Evolutionary conservation across 495 filamentous ascomycete genomes (phyloP), one percentile per base, ranked within the genome.

Genomic region (Tricharina praecox): DNA sequence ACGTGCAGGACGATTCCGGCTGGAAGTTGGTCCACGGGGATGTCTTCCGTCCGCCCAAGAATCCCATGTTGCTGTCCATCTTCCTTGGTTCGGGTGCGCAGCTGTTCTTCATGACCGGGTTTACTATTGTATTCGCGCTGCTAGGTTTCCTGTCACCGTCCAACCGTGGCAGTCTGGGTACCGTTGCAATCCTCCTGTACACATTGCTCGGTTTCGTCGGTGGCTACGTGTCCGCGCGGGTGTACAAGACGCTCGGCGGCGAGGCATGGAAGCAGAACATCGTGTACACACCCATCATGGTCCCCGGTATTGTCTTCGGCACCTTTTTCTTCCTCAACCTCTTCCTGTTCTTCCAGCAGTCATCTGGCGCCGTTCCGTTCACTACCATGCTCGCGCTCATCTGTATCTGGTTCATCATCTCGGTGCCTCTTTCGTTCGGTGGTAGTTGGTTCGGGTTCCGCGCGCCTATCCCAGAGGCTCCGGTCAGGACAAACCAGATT

Each of bases 21-120:
- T 97, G 90, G 90, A 97, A 97, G 66, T 68, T 97, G 36, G 87
- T 97, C 0, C 90, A 97, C 56, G 90, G 90, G 36, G 90, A 97
- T 64, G 88, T 97, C 33, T 97, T 97, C 71, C 77, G 90, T 34
- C 76, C 83, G 9, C 90, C 90, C 3, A 72, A 75, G 48, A 76
- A 82, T 45, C 81, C 86, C 1, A 70, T 97, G 35, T 67, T 94
- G 4, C 72, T 97, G 18, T 83, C 85, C 60, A 69, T 97, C 11
- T 72, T 97, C 56, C 72, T 95, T 40, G 90, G 90, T 26, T 96
- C 90, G 60, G 90, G 90, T 20, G 82, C 85, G 30, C 90, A 97
- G 65, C 73, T 97, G 10, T 95, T 96, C 62, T 86, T 90, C 66
- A 97, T 97, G 90, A 80, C 85, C 15, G 90, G 87, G 24, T 79